A percentile compares a stretch with the other conserved stretches of the same genome.
phyloP scores from a whole-genome alignment of 2,329 filamentous ascomycete genomes.

The Alternaria sp. region DNA sequence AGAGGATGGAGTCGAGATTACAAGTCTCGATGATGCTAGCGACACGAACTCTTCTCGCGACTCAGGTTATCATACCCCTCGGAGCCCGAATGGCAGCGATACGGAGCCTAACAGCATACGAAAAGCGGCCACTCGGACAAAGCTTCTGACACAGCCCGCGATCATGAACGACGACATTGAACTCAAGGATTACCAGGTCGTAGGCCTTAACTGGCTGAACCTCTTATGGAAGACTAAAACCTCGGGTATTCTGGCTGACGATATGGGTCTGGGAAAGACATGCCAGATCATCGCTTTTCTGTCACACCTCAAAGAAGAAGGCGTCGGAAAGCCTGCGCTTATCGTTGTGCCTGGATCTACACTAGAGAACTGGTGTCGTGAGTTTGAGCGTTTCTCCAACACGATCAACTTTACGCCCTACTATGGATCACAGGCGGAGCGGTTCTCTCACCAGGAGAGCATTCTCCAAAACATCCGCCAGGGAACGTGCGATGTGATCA shows the following conservation, averaged over 20 bases:
- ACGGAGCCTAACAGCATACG: conserved; percentile 56
- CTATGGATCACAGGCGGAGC: conserved; percentile 72
- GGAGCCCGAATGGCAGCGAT: conserved; percentile 49
- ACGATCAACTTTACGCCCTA: conserved; percentile 74
- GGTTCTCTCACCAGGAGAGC: conserved; percentile 70
- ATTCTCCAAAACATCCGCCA: conserved; percentile 69
- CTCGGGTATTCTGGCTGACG: conserved; percentile 92
- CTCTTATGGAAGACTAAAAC: conserved; percentile 80
- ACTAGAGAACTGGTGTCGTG: conserved; percentile 91
- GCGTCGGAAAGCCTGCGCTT: conserved; percentile 74
- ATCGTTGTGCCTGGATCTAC: conserved; percentile 93
- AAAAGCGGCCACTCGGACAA: conserved; percentile 41
- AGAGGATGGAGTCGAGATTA: conserved; percentile 66
- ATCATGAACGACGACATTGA: conserved; percentile 77
- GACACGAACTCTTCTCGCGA: conserved; percentile 59
- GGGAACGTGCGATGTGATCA: conserved; percentile 66
- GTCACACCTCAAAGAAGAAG: conserved; percentile 77
- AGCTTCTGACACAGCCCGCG: conserved; percentile 70
- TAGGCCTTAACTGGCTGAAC: conserved; percentile 93
- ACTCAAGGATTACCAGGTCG: conserved; percentile 92
- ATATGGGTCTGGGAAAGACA: conserved; percentile 96
- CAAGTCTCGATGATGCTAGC: conserved; percentile 57
- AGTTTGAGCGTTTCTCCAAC: conserved; percentile 88
- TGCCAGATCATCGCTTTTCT: conserved; percentile 95
- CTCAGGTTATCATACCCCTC: conserved; percentile 71